Conservation (phyloP, 176 grass and related monocot species). For the Carex littledalei region DNA sequence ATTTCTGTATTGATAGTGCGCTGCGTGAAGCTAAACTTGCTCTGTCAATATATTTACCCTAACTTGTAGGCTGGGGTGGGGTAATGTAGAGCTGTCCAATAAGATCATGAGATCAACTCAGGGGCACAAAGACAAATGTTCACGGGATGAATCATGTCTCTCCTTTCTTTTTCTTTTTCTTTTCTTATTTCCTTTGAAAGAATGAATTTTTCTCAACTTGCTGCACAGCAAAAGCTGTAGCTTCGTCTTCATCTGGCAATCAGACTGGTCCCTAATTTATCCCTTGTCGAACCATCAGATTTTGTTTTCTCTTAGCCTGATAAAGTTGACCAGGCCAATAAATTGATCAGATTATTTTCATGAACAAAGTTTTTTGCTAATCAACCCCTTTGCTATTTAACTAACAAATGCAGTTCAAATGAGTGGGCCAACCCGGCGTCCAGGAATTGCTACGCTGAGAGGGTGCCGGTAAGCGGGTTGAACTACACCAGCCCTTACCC, state of each 20-base stretch:
- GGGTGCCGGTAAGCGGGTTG: constrained; percentile 26
- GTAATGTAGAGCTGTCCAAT: not conserved
- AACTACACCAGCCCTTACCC: constrained; percentile 37
- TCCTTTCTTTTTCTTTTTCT: not conserved
- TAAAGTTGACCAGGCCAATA: not conserved
- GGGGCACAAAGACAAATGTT: not conserved
- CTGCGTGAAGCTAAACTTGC: no score
- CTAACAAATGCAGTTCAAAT: constrained; percentile 6
- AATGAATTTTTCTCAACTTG: not conserved
- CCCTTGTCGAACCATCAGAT: not conserved
- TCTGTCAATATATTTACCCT: not conserved
- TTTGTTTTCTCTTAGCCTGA: not conserved
- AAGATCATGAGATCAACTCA: not conserved
- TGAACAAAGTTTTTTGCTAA: not conserved
- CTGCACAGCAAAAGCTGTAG: not conserved
- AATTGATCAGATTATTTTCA: not conserved
- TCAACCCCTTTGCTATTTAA: no score
- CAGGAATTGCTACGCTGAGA: constrained; percentile 77
- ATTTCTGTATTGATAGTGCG: no score
- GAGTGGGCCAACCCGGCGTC: constrained; percentile 56
- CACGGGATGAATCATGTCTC: constrained; percentile 1
- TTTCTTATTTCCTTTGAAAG: not conserved
- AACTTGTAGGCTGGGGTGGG: not conserved
- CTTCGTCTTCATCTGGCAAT: not conserved
- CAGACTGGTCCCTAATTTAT: not conserved